These are phyloP conservation scores for Penicillium concentricum DNA, from an alignment of 2,329 filamentous ascomycete species.

Conservation along the genomic window DNA sequence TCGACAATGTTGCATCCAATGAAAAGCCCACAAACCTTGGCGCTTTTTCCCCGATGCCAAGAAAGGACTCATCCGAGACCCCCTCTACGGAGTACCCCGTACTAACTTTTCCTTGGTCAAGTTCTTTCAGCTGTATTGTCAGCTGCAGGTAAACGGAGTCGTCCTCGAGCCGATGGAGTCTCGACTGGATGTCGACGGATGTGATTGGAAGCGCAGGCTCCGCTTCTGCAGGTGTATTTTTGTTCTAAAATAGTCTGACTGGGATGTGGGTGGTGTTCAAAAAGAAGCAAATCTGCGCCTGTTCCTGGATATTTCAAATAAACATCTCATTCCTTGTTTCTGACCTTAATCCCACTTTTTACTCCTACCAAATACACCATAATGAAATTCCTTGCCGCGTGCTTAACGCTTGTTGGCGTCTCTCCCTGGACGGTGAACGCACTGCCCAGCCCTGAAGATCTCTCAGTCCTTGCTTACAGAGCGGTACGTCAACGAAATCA, in stretches of 20 bases:
- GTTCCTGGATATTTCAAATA: neutral
- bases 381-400: conserved; percentile 3
- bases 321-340: neutral
- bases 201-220: conserved; percentile 1
- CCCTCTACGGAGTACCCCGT: neutral
- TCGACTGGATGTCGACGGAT: neutral
- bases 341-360: neutral
- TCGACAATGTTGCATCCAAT: neutral
- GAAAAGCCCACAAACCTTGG: neutral
- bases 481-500: conserved; percentile 14
- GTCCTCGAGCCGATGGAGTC: neutral
- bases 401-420: neutral
- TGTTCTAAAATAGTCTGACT: conserved; percentile 3
- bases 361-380: neutral
- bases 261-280: neutral
- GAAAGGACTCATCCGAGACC: neutral
- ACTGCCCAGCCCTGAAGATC: neutral
- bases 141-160: neutral
- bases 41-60: conserved; percentile 5
- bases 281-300: neutral
- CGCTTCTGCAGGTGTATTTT: neutral
- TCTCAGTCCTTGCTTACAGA: conserved; percentile 16
- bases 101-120: neutral
- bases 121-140: neutral
- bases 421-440: neutral